Evolutionary conservation across 139 green algal genomes (phyloP).

Genomic region (Picocystis salinarum): DNA sequence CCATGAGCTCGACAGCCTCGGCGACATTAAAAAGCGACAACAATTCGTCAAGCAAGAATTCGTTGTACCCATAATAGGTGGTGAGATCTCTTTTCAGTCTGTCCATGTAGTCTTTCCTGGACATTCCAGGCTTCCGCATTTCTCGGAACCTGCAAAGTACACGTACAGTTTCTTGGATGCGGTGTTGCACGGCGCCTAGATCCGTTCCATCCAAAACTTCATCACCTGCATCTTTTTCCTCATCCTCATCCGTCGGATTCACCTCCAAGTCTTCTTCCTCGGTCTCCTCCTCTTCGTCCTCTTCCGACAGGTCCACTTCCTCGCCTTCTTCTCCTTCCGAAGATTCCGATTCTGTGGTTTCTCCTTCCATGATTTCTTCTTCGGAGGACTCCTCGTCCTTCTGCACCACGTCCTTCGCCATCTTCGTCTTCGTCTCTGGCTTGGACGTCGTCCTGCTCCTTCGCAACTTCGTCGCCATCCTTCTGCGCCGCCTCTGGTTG

Average conservation of each 20-base stretch:
- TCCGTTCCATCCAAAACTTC: background rate
- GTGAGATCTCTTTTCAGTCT: constrained; percentile 56
- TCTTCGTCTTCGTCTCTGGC: background rate
- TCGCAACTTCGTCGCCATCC: background rate
- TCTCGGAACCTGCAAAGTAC: too few species aligned
- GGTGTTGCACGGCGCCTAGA: background rate
- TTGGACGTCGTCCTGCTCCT: background rate
- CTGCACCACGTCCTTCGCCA: background rate
- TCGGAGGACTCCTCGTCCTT: constrained; percentile 3
- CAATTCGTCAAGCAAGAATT: constrained; percentile 72
- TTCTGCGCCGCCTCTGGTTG: too few species aligned
- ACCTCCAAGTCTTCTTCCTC: background rate
- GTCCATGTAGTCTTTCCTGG: constrained; percentile 2
- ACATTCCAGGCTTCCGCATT: background rate
- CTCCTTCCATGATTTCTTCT: background rate
- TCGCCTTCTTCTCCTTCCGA: too few species aligned
- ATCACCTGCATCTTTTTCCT: constrained; percentile 1
- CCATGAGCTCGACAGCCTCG: constrained; percentile 37
- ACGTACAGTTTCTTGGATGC: background rate
- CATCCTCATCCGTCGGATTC: background rate
- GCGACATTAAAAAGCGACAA: constrained; percentile 43
- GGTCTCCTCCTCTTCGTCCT: background rate
- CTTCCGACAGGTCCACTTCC: background rate
- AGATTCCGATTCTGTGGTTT: too few species aligned
- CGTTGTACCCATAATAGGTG: constrained; percentile 93